These are phyloP conservation scores for Rhynchospora breviuscula DNA, from an alignment of 176 grass and related monocot species.

Conservation along the genomic window DNA sequence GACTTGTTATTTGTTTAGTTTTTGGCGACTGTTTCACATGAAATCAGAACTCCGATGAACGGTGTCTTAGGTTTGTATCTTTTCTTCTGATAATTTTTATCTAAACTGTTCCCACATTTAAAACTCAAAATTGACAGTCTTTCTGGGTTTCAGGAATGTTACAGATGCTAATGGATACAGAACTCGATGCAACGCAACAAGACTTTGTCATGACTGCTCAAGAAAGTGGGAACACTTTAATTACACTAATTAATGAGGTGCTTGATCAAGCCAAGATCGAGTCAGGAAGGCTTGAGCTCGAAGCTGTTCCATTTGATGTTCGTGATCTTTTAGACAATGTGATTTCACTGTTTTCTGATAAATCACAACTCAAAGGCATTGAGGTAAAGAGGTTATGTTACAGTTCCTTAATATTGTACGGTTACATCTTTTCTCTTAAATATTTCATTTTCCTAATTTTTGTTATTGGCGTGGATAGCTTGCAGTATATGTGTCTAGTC, in stretches of 20 bases:
- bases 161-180: constrained; percentile 80
- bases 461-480: constrained; percentile 31
- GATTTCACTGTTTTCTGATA: constrained; percentile 68
- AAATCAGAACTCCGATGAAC: constrained; percentile 89
- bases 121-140: constrained; percentile 14
- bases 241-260: constrained; percentile 80
- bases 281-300: constrained; percentile 70
- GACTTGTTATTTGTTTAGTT: constrained; percentile 50
- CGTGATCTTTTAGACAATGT: constrained; percentile 77
- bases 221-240: constrained; percentile 61
- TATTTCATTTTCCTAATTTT: constrained; percentile 15
- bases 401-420: background rate
- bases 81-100: constrained; percentile 3
- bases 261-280: constrained; percentile 86
- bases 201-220: constrained; percentile 81
- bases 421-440: background rate
- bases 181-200: constrained; percentile 70
- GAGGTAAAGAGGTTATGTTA: constrained; percentile 35
- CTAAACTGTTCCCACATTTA: background rate
- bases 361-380: constrained; percentile 64
- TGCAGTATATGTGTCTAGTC: constrained; percentile 58
- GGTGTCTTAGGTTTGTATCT: constrained; percentile 67
- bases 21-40: constrained; percentile 84
- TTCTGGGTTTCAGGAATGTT: constrained; percentile 52
- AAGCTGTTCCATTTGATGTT: constrained; percentile 64